These are phyloP conservation scores for Paraleonurus japonicus DNA, from an alignment of 257 asterid genomes.

Conservation along the genomic window DNA sequence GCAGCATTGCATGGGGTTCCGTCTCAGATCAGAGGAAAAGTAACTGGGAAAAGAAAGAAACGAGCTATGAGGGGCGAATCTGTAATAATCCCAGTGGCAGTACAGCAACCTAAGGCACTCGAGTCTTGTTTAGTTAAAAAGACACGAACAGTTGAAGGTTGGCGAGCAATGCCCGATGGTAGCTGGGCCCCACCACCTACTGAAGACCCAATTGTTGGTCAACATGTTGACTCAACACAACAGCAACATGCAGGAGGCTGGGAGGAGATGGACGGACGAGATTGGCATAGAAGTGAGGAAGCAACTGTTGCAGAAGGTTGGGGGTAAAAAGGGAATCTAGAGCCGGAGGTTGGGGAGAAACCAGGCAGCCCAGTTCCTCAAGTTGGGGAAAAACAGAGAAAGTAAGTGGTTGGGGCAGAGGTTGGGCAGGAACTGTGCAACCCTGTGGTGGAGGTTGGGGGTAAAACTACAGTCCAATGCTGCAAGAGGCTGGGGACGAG, in stretches of 20 bases:
- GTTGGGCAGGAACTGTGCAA: conserved; percentile 23
- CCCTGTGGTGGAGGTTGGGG: conserved; percentile 12
- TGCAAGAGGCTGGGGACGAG: not conserved
- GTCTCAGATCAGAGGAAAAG: conserved; percentile 13
- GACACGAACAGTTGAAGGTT: conserved; percentile 32
- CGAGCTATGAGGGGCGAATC: not conserved
- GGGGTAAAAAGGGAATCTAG: not conserved
- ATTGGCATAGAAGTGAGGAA: conserved; percentile 11
- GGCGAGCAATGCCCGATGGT: conserved; percentile 25
- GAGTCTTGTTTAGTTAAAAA: conserved; percentile 29
- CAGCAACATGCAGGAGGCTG: not conserved
- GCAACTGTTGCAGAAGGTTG: conserved; percentile 5
- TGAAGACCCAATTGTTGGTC: conserved; percentile 3
- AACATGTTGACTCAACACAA: conserved; percentile 7
- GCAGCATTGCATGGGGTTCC: conserved; percentile 16
- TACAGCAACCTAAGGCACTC: conserved; percentile 19
- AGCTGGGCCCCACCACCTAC: conserved; percentile 22
- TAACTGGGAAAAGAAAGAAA: not conserved
- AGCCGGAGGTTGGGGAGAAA: conserved; percentile 14
- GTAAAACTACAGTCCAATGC: not conserved
- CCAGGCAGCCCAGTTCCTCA: not conserved
- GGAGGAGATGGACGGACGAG: too few relatives aligned
- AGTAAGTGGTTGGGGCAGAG: not conserved
- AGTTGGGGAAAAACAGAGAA: conserved; percentile 22
- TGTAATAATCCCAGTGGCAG: not conserved